A percentile compares a stretch with the other conserved stretches of the same genome.
phyloP scores from a whole-genome alignment of 2,329 filamentous ascomycete genomes.

The Xylaria sp. region DNA sequence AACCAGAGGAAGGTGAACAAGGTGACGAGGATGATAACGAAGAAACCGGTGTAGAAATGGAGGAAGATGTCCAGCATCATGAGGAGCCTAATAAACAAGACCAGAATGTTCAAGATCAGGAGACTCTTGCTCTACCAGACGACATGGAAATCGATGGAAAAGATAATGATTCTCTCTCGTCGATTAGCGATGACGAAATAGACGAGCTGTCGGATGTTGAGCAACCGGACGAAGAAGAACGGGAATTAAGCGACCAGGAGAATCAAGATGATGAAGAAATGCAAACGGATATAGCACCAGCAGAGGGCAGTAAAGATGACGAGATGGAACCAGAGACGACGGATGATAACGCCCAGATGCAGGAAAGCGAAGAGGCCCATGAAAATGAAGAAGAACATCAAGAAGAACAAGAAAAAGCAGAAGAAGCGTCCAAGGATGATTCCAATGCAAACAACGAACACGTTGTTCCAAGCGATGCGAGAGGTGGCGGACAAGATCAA shows the following conservation, averaged over 20 bases:
- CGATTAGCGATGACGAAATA: slow-evolving; percentile 66
- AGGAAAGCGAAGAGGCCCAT: slow-evolving; percentile 52
- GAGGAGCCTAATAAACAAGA: slow-evolving; percentile 72
- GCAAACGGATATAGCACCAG: slow-evolving; percentile 56
- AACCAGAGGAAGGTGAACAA: slow-evolving; percentile 55
- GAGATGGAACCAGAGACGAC: slow-evolving; percentile 63
- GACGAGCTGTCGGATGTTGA: slow-evolving; percentile 66
- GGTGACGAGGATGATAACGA: slow-evolving; percentile 66
- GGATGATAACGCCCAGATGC: slow-evolving; percentile 48
- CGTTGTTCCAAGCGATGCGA: slow-evolving; percentile 70
- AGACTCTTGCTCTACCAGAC: slow-evolving; percentile 85
- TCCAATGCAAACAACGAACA: slow-evolving; percentile 69
- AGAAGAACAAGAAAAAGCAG: slow-evolving; percentile 50
- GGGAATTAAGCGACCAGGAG: slow-evolving; percentile 54
- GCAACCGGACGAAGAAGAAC: slow-evolving; percentile 58
- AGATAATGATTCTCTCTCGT: slow-evolving; percentile 64
- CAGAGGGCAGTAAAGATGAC: slow-evolving; percentile 64
- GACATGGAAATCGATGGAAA: slow-evolving; percentile 85
- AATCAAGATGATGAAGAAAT: slow-evolving; percentile 59
- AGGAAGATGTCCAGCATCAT: slow-evolving; percentile 65
- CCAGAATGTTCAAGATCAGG: slow-evolving; percentile 82
- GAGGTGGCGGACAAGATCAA: slow-evolving; percentile 73
- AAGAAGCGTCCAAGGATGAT: slow-evolving; percentile 54
- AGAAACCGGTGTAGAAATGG: slow-evolving; percentile 69
- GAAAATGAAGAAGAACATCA: slow-evolving; percentile 49